Percentiles rank a stretch among this genome's conserved stretches.
Conservation (phyloP, 768 basidiomycete species). For the Trametes elegans region DNA sequence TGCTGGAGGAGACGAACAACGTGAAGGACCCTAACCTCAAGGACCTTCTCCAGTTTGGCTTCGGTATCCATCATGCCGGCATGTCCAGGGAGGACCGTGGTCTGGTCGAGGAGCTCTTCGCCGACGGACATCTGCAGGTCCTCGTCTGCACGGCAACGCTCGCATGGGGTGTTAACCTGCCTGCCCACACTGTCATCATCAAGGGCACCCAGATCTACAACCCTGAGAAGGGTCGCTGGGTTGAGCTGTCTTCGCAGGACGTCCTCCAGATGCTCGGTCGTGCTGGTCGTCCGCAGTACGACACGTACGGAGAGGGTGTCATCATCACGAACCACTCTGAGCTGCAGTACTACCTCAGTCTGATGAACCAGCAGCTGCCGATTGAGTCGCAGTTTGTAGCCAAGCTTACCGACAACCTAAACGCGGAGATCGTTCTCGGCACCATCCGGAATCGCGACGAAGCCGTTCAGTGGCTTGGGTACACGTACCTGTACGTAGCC, state of each 20-base stretch:
- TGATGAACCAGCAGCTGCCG: constrained; percentile 96
- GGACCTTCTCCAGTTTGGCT: constrained; percentile 93
- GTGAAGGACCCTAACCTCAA: constrained; percentile 81
- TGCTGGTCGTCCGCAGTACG: constrained; percentile 95
- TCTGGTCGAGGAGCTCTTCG: constrained; percentile 92
- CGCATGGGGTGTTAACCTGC: constrained; percentile 99
- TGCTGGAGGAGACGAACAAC: constrained; percentile 78
- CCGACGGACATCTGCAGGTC: constrained; percentile 89
- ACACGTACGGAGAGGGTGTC: constrained; percentile 95
- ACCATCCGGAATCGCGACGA: constrained; percentile 94
- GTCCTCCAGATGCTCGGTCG: constrained; percentile 98
- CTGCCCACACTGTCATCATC: constrained; percentile 97
- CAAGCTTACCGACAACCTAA: constrained; percentile 91
- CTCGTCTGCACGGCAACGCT: constrained; percentile 97
- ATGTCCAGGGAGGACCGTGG: constrained; percentile 91
- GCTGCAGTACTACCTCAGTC: constrained; percentile 92
- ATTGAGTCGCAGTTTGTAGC: constrained; percentile 95
- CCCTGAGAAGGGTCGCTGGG: constrained; percentile 98
- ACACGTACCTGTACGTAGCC: constrained; percentile 81
- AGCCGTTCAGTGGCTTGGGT: constrained; percentile 96
- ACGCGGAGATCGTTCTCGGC: constrained; percentile 95
- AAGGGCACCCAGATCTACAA: constrained; percentile 99
- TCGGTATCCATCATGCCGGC: constrained; percentile 97
- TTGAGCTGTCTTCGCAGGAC: constrained; percentile 92
- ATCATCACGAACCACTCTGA: constrained; percentile 98